Evolutionary conservation across 1,139 yeast genomes (phyloP).

Genomic region (Debaryomyces robertsiae): DNA sequence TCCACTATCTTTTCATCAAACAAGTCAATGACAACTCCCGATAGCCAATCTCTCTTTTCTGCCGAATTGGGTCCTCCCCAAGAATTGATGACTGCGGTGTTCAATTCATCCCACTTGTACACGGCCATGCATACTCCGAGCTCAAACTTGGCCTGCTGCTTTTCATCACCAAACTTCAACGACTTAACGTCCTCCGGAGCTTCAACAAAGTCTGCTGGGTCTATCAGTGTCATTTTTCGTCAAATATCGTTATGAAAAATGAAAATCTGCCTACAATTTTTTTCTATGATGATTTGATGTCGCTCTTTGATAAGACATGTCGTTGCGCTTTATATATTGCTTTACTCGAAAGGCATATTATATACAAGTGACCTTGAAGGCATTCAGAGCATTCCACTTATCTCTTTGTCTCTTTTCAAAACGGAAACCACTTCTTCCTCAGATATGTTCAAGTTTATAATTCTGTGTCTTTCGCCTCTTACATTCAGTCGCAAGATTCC

Average conservation of each 20-base stretch:
- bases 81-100: slow-evolving; percentile 87
- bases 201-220: slow-evolving; percentile 50
- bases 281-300: background rate
- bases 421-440: slow-evolving; percentile 69
- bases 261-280: slow-evolving; percentile 3
- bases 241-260: background rate
- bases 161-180: slow-evolving; percentile 59
- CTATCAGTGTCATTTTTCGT: slow-evolving; percentile 33
- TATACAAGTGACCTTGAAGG: too few species aligned
- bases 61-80: slow-evolving; percentile 97
- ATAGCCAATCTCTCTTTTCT: slow-evolving; percentile 94
- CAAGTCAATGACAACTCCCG: slow-evolving; percentile 78
- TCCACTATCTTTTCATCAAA: slow-evolving; percentile 72
- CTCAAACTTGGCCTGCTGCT: slow-evolving; percentile 82
- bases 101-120: slow-evolving; percentile 84
- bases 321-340: background rate
- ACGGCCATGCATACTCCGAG: slow-evolving; percentile 92
- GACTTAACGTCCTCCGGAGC: slow-evolving; percentile 39
- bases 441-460: slow-evolving; percentile 66
- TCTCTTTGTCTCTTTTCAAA: slow-evolving; percentile 54
- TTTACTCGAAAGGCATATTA: too few species aligned
- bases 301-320: slow-evolving; percentile 1
- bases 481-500: slow-evolving; percentile 75
- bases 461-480: slow-evolving; percentile 66
- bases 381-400: slow-evolving; percentile 16